phyloP scores from a whole-genome alignment of 352 stramenopile genomes.

The Phytophthora sp. region DNA sequence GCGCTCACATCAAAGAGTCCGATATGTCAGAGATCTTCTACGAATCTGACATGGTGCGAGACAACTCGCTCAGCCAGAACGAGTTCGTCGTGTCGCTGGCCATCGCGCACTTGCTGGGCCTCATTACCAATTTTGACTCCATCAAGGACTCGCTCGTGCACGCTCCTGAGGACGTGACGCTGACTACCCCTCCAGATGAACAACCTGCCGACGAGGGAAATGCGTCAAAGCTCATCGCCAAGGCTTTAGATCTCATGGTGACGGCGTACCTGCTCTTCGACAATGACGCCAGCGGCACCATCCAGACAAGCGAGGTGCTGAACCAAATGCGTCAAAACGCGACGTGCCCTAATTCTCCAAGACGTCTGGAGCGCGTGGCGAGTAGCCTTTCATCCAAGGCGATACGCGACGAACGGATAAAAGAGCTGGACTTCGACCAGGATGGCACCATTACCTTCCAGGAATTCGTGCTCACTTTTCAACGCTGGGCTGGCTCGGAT shows the following conservation, averaged over 20 bases:
- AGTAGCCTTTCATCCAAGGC: conserved; percentile 66
- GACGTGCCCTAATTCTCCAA: conserved; percentile 33
- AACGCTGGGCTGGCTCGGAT: conserved; percentile 84
- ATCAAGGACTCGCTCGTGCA: conserved; percentile 43
- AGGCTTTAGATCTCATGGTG: conserved; percentile 84
- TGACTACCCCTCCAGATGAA: conserved; percentile 33
- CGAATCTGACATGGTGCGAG: conserved; percentile 89
- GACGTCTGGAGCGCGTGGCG: conserved; percentile 53
- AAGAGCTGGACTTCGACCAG: conserved; percentile 88
- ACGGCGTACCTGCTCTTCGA: conserved; percentile 89
- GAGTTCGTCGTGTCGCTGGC: conserved; percentile 88
- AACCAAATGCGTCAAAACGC: conserved; percentile 68
- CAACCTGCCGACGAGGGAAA: conserved; percentile 36
- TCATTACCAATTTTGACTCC: conserved; percentile 80
- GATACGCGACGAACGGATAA: conserved; percentile 80
- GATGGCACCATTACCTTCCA: conserved; percentile 91
- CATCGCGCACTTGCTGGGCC: conserved; percentile 80
- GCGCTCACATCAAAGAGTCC: conserved; percentile 68
- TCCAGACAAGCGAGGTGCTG: conserved; percentile 77
- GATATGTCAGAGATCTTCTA: conserved; percentile 86
- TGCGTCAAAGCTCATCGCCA: conserved; percentile 59
- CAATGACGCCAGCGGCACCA: conserved; percentile 80
- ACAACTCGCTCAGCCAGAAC: conserved; percentile 86
- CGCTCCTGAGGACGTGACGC: conserved; percentile 44
- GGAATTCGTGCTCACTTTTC: conserved; percentile 90